phyloP scores from a whole-genome alignment of 2,329 filamentous ascomycete genomes.

The Bisporella sp. region DNA sequence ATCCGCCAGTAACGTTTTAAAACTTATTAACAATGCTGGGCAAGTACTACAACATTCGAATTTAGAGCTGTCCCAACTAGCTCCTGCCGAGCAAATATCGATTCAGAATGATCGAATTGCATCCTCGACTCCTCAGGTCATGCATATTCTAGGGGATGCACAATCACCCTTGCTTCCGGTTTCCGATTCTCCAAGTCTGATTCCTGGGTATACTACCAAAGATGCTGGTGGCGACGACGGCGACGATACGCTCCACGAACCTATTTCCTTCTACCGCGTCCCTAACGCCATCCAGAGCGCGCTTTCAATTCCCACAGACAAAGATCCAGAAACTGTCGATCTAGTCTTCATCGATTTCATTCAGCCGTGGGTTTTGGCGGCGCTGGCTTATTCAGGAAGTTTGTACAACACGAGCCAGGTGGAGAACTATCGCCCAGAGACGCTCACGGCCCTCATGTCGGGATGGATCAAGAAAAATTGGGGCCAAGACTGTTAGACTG shows the following conservation, averaged over 20 bases:
- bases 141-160: constrained; percentile 13
- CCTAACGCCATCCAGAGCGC: constrained; percentile 78
- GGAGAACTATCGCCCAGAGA: constrained; percentile 42
- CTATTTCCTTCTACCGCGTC: constrained; percentile 66
- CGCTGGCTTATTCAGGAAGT: constrained; percentile 55
- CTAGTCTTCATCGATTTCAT: constrained; percentile 91
- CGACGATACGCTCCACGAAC: constrained; percentile 80
- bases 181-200: constrained; percentile 29
- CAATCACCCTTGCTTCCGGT: constrained; percentile 27
- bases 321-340: constrained; percentile 67
- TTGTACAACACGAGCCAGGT: constrained; percentile 43
- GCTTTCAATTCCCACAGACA: constrained; percentile 49
- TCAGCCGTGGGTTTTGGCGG: constrained; percentile 70
- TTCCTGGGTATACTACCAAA: constrained; percentile 78
- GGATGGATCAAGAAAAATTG: constrained; percentile 55
- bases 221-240: constrained; percentile 81
- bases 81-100: constrained; percentile 25
- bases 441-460: constrained; percentile 48
- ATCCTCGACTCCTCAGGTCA: background rate
- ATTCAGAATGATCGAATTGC: constrained; percentile 11
- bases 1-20: constrained; percentile 63
- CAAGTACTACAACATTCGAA: constrained; percentile 32
- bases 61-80: constrained; percentile 25
- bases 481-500: constrained; percentile 27
- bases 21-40: constrained; percentile 48